These are phyloP conservation scores for Boletus smithii DNA, from an alignment of 1,284 basidiomycete genomes.

Conservation along the genomic window DNA sequence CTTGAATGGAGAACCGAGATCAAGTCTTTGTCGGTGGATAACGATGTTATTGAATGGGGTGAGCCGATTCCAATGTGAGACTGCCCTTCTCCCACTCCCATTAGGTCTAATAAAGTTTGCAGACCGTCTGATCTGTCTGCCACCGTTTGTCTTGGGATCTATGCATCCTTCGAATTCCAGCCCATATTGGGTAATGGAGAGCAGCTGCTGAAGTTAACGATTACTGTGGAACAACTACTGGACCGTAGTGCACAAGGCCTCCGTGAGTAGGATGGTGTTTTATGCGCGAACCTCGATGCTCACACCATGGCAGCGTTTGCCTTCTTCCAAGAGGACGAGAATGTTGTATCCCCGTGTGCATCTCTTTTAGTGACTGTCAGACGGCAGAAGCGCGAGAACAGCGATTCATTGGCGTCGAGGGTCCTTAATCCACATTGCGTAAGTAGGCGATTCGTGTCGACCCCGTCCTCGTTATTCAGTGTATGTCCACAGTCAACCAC, in stretches of 20 bases:
- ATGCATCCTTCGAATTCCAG: conserved; percentile 10
- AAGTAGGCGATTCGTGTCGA: not conserved
- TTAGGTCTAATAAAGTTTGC: not conserved
- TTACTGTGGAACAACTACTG: conserved; percentile 6
- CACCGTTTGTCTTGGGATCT: conserved; percentile 2
- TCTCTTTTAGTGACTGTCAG: conserved; percentile 1
- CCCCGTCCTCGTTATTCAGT: not conserved
- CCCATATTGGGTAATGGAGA: conserved; percentile 7
- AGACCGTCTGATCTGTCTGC: conserved; percentile 10
- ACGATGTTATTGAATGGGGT: conserved; percentile 5
- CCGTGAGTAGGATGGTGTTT: not conserved
- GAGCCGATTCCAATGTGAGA: conserved; percentile 6
- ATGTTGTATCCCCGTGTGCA: not conserved
- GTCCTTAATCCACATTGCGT: not conserved
- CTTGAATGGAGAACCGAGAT: conserved; percentile 2
- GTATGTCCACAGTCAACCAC: not conserved
- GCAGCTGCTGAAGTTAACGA: not conserved
- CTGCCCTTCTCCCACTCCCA: not conserved
- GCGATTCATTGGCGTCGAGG: not conserved
- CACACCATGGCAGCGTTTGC: not conserved
- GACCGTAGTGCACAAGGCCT: not conserved
- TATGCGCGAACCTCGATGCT: not conserved
- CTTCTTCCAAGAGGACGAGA: not conserved
- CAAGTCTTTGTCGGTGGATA: not conserved
- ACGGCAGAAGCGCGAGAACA: not conserved